These are phyloP conservation scores for Chlorella vulgaris DNA, from an alignment of 139 green algal species.

Conservation along the genomic window DNA sequence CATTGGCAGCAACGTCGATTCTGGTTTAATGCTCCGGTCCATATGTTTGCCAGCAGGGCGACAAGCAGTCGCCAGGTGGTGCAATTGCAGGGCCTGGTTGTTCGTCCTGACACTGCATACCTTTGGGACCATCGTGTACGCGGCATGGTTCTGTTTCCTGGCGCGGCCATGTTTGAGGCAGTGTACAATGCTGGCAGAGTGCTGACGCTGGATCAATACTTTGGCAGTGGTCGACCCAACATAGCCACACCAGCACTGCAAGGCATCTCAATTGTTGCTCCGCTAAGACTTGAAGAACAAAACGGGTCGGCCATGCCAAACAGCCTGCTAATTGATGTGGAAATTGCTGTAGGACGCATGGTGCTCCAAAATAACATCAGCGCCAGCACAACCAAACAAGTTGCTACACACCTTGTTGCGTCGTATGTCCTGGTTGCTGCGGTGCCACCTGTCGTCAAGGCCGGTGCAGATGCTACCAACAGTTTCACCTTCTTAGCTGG, in stretches of 20 bases:
- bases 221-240: background rate
- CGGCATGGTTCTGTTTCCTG: conserved; percentile 51
- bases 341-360: background rate
- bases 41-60: background rate
- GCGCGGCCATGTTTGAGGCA: conserved; percentile 64
- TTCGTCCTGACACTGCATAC: background rate
- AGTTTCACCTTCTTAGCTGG: too few relatives aligned
- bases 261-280: conserved; percentile 44
- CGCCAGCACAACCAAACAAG: background rate
- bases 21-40: background rate
- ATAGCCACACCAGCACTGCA: conserved; percentile 19
- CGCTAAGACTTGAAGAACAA: background rate
- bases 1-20: conserved; percentile 14
- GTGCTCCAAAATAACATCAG: background rate
- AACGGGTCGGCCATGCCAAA: too few relatives aligned
- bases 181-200: background rate
- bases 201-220: background rate
- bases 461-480: too few relatives aligned
- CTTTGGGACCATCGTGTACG: conserved; percentile 59
- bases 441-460: background rate
- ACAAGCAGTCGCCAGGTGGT: background rate
- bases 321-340: background rate
- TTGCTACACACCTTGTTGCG: background rate
- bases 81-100: background rate
- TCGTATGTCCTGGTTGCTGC: background rate